Conservation (phyloP, 495 filamentous ascomycete species). For the Annulohypoxylon maeteangense region DNA sequence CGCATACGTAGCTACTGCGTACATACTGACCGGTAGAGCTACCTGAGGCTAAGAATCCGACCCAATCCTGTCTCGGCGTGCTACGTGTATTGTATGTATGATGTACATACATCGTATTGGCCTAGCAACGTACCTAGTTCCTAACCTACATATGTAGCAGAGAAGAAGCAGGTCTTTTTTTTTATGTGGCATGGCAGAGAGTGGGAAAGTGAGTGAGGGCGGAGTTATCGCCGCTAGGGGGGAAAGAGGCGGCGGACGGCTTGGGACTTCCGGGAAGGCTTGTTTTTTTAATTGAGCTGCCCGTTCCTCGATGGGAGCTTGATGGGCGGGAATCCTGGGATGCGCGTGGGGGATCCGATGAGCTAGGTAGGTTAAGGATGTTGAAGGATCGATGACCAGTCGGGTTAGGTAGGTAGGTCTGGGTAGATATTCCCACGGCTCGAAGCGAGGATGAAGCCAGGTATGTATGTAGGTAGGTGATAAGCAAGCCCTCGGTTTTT, state of each 20-base stretch:
- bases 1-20: neutral
- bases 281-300: constrained; percentile 30
- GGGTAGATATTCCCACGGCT: neutral
- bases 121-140: neutral
- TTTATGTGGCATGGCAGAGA: neutral
- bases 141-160: neutral
- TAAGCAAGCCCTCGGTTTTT: no score
- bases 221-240: constrained; percentile 28
- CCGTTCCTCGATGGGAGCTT: neutral
- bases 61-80: constrained; percentile 24
- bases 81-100: neutral
- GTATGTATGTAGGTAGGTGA: constrained; percentile 17
- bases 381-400: constrained; percentile 9
- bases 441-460: constrained; percentile 26
- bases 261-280: constrained; percentile 34
- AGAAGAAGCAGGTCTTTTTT: neutral
- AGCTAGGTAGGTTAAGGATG: neutral
- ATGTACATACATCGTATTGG: neutral
- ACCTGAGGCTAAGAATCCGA: neutral
- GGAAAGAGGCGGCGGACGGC: constrained; percentile 30
- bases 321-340: neutral
- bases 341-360: constrained; percentile 19
- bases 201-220: neutral
- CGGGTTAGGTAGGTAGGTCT: constrained; percentile 6
- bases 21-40: neutral